Conservation (phyloP, 2,329 filamentous ascomycete species). For the Stachybotrys elegans region DNA sequence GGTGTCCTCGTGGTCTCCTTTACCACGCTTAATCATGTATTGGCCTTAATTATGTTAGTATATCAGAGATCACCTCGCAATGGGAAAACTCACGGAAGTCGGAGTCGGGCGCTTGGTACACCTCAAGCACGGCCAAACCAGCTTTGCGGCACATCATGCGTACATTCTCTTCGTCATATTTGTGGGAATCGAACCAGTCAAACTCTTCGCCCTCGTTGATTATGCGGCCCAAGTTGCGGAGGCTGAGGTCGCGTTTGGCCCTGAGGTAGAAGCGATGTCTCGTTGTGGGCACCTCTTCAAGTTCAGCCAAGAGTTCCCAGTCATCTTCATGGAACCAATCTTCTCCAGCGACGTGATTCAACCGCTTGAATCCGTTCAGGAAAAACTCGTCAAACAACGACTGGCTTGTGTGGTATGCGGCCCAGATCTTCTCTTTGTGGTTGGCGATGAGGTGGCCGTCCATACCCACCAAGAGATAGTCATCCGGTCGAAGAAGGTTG, state of each 20-base stretch:
- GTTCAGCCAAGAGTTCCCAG: constrained; percentile 30
- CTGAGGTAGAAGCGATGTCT: constrained; percentile 35
- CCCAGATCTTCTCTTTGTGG: constrained; percentile 32
- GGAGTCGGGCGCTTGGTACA: constrained; percentile 31
- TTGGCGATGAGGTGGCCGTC: constrained; percentile 30
- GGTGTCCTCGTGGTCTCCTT: constrained; percentile 22
- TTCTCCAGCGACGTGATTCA: constrained; percentile 29
- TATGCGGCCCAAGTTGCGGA: constrained; percentile 16
- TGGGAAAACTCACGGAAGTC: constrained; percentile 29
- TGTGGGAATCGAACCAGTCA: constrained; percentile 40
- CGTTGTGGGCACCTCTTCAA: constrained; percentile 29
- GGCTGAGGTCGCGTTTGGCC: constrained; percentile 26
- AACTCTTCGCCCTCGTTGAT: constrained; percentile 29
- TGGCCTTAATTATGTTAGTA: constrained; percentile 25
- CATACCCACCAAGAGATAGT: constrained; percentile 35
- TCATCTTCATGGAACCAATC: constrained; percentile 29
- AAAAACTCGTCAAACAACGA: constrained; percentile 32
- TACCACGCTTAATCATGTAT: constrained; percentile 29
- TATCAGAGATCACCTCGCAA: constrained; percentile 6
- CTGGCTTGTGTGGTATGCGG: constrained; percentile 31
- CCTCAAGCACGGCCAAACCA: constrained; percentile 27
- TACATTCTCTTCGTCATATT: constrained; percentile 30
- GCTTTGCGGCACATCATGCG: constrained; percentile 33
- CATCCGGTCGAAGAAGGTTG: constrained; percentile 24
- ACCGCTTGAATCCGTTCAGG: constrained; percentile 31